phyloP scores from a whole-genome alignment of 2,329 filamentous ascomycete genomes.

The Ampelomyces quisqualis region DNA sequence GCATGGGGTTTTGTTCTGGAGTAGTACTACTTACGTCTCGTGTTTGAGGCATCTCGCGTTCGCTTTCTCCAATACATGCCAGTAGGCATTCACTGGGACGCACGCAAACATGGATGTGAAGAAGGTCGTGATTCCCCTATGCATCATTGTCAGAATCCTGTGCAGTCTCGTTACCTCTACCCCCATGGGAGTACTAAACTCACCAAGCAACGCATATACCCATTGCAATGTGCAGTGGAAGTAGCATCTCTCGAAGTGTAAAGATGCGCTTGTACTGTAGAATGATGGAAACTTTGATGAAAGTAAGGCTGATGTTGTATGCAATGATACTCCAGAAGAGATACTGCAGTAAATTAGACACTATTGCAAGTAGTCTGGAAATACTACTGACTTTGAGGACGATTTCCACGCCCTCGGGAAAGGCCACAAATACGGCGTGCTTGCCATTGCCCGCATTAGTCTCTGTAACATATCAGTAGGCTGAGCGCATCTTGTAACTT shows the following conservation, averaged over 20 bases:
- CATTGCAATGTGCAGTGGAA: slow-evolving; percentile 26
- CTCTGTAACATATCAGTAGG: slow-evolving; percentile 15
- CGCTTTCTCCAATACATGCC: slow-evolving; percentile 18
- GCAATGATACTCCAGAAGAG: slow-evolving; percentile 30
- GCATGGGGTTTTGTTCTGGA: too few relatives aligned
- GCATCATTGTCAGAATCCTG: not conserved
- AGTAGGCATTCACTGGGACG: slow-evolving; percentile 25
- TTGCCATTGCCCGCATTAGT: slow-evolving; percentile 24
- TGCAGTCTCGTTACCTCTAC: not conserved
- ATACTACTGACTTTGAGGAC: slow-evolving; percentile 22
- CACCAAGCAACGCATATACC: slow-evolving; percentile 19
- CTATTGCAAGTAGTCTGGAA: not conserved
- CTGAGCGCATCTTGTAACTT: slow-evolving; percentile 7
- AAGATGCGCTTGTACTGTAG: slow-evolving; percentile 34
- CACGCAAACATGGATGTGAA: slow-evolving; percentile 24
- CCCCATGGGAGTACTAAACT: not conserved
- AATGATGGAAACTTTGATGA: slow-evolving; percentile 33
- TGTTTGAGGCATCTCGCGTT: slow-evolving; percentile 19
- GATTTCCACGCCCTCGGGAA: slow-evolving; percentile 7
- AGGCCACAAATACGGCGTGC: slow-evolving; percentile 24
- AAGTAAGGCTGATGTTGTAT: slow-evolving; percentile 24
- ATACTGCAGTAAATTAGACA: slow-evolving; percentile 17
- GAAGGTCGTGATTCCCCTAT: slow-evolving; percentile 9
- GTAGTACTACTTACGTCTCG: slow-evolving; percentile 18
- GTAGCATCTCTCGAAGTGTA: slow-evolving; percentile 21